Conservation (phyloP, 805 yeast genomes). For the Kazachstania bromeliacearum region DNA sequence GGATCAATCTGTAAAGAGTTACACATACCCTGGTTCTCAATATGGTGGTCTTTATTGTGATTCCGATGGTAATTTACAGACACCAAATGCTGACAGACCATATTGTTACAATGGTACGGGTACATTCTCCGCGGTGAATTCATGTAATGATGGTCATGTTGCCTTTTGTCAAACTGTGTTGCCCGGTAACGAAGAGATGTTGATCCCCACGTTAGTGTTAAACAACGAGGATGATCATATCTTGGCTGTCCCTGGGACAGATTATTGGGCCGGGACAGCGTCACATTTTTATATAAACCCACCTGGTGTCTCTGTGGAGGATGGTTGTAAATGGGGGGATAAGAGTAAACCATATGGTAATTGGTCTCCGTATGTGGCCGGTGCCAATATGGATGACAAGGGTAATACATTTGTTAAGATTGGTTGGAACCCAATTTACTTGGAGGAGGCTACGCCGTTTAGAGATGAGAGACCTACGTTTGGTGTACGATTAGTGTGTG, state of each 20-base stretch:
- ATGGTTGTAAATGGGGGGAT: constrained; percentile 82
- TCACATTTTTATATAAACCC: constrained; percentile 80
- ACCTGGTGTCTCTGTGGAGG: constrained; percentile 67
- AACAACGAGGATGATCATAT: constrained; percentile 38
- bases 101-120: constrained; percentile 76
- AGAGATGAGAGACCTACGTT: constrained; percentile 47
- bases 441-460: constrained; percentile 42
- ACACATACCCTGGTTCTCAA: constrained; percentile 67
- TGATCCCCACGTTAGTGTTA: constrained; percentile 68
- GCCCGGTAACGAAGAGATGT: constrained; percentile 92
- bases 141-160: constrained; percentile 44
- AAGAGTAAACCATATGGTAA: constrained; percentile 63
- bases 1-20: constrained; percentile 68
- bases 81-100: constrained; percentile 45
- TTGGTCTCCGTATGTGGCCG: constrained; percentile 93
- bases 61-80: constrained; percentile 54
- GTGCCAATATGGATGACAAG: constrained; percentile 66
- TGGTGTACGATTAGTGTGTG: constrained; percentile 70
- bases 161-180: constrained; percentile 89
- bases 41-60: constrained; percentile 80
- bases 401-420: constrained; percentile 73
- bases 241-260: constrained; percentile 77
- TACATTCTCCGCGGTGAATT: constrained; percentile 53
- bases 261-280: constrained; percentile 79
- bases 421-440: constrained; percentile 85